Evolutionary conservation across 228 moss, liverwort and hornwort genomes (phyloP), one percentile per base, ranked within the genome.

Genomic region (Sphagnum fallax): DNA sequence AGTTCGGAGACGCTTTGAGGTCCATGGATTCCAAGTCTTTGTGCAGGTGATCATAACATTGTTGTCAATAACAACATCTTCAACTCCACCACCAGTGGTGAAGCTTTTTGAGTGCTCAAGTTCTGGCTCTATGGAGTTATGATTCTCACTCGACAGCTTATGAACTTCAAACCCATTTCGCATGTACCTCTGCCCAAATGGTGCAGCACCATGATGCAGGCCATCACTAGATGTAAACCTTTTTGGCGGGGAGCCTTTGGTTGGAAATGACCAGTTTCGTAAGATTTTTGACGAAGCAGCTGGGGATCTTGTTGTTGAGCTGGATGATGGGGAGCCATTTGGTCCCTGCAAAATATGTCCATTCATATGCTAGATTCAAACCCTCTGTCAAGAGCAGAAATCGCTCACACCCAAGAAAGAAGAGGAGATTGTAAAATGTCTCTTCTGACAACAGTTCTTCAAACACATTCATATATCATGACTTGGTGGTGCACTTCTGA

Each of bases 251-350:
- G 68, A 77, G 52, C 67, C 62, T 70, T 72, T 79, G 62, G 59
- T 74, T 64, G 81, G 74, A 67, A 82, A 69, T 50, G 74, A 76
- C 65, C 76, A 68, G 62, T 65, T 81, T 72, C 78, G 66, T 52
- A 51, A 70, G 69, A 75, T 73, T 68, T 66, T 73, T 53, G 75
- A 51, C 50, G 84, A 75, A 32, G 32, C 32, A 32, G 32, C 32
- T 32, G 32, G 32, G 32, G 32, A 32, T 32, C 32, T 32, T 53
- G 71, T 72, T 67, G 70, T 67, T 65, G 64, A 75, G 62, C 66
- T 75, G 64, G 67, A 50, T 73, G 73, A 60, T 66, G 75, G 67
- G 63, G 74, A 77, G 65, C 74, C 15, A 61, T 47, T 51, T 63
- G 71, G 73, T 67, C 72, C 71, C 10, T 70, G 65, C 69, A 62